Evolutionary conservation across 495 filamentous ascomycete genomes (phyloP).

Genomic region (Diplogelasinospora grovesii): DNA sequence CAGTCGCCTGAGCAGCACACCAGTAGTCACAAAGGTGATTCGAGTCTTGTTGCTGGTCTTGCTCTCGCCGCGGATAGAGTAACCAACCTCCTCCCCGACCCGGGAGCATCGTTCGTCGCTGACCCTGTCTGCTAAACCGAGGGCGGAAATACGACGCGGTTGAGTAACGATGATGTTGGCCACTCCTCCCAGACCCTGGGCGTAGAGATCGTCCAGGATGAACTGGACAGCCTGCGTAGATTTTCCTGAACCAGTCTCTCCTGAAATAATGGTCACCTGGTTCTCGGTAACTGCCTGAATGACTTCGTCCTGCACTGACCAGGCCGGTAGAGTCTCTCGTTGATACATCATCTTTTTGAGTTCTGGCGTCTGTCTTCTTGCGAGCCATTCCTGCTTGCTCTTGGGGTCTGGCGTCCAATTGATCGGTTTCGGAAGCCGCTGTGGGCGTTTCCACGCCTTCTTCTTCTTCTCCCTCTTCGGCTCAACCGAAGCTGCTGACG

Average conservation of each 20-base stretch:
- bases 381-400: slow-evolving; percentile 42
- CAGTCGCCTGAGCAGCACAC: slow-evolving; percentile 83
- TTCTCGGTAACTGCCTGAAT: slow-evolving; percentile 62
- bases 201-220: slow-evolving; percentile 85
- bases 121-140: slow-evolving; percentile 90
- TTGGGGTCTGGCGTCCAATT: slow-evolving; percentile 33
- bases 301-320: slow-evolving; percentile 72
- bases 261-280: slow-evolving; percentile 92
- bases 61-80: slow-evolving; percentile 88
- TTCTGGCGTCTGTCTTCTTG: slow-evolving; percentile 40
- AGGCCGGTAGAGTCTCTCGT: slow-evolving; percentile 75
- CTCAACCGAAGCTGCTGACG: slow-evolving; percentile 50
- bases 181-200: slow-evolving; percentile 59
- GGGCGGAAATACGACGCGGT: slow-evolving; percentile 86
- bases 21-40: slow-evolving; percentile 94
- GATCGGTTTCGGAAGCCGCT: slow-evolving; percentile 48
- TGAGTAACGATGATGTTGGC: slow-evolving; percentile 97
- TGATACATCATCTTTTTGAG: slow-evolving; percentile 64
- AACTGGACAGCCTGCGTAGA: slow-evolving; percentile 97
- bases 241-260: slow-evolving; percentile 95
- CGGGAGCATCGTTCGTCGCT: slow-evolving; percentile 78
- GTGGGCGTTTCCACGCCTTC: slow-evolving; percentile 24
- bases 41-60: slow-evolving; percentile 61
- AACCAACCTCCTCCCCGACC: slow-evolving; percentile 87
- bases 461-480: slow-evolving; percentile 21